Evolutionary conservation across 2,329 filamentous ascomycete species (phyloP), one percentile per base, ranked within the genome.

Genomic region (Colletotrichum simmondsii): DNA sequence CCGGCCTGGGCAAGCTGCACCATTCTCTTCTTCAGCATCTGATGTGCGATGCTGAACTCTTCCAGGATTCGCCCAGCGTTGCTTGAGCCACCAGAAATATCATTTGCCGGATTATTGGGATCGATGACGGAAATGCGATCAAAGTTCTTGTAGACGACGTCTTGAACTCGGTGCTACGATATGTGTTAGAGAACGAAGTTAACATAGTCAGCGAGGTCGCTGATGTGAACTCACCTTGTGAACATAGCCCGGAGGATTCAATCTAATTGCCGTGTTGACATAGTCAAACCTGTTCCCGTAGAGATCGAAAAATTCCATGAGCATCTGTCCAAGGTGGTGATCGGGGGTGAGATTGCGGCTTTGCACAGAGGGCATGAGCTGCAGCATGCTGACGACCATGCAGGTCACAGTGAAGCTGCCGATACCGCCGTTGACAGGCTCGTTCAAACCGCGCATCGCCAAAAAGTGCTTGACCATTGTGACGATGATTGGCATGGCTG

Each of bases 401-500:
- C 97, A 99, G 68, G 96, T 98, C 75, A 97, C 93, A 1, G 95
- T 94, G 80, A 98, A 98, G 3, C 97, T 97, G 66, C 97, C 97
- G 65, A 99, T 91, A 3, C 97, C 97, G 68, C 97, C 97, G 73
- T 92, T 94, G 53, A 94, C 93, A 4, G 97, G 95, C 81, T 99
- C 97, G 77, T 98, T 98, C 65, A 98, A 86, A 1, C 92, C 94
- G 74, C 95, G 91, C 91, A 99, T 97, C 49, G 93, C 87, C 30
- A 99, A 86, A 72, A 97, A 95, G 76, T 99, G 97, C 84, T 99
- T 99, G 83, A 99, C 89, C 30, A 98, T 81, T 0, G 95, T 92
- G 49, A 98, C 94, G 28, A 99, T 85, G 53, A 94, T 90, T 0
- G 95, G 93, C 94, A 98, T 95, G 10, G 92, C 91, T 1, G 96